Conservation (phyloP, 1,284 basidiomycete genomes). For the Sanguinoderma infundibulare region DNA sequence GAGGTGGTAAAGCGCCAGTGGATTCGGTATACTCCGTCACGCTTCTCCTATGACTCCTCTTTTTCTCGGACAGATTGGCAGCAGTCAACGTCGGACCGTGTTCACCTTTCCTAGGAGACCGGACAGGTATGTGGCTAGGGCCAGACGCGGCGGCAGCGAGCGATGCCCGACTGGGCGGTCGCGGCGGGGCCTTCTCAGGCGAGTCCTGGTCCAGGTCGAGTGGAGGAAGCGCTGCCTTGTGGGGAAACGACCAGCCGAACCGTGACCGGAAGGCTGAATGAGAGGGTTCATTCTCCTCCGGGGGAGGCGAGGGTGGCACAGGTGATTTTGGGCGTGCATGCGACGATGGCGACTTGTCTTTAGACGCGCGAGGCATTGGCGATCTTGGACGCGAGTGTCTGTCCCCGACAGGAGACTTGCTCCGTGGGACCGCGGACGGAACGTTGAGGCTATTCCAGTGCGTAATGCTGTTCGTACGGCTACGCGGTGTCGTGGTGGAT, state of each 20-base stretch:
- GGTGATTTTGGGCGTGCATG: constrained; percentile 18
- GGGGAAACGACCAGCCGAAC: constrained; percentile 49
- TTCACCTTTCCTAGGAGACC: constrained; percentile 35
- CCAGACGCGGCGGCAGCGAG: constrained; percentile 9
- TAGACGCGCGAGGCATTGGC: constrained; percentile 22
- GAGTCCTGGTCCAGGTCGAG: constrained; percentile 43
- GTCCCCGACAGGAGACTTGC: constrained; percentile 17
- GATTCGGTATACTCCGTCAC: constrained; percentile 37
- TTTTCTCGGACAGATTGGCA: constrained; percentile 14
- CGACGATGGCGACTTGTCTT: constrained; percentile 12
- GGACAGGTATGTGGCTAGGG: constrained; percentile 50
- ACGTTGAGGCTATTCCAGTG: constrained; percentile 5
- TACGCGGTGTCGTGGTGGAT: constrained; percentile 6
- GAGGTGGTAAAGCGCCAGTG: constrained; percentile 32
- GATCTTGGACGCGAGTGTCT: constrained; percentile 25
- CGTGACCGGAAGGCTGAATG: constrained; percentile 33
- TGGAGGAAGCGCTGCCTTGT: constrained; percentile 39
- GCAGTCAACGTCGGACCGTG: constrained; percentile 6
- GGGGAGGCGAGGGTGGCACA: not conserved
- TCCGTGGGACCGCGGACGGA: constrained; percentile 3
- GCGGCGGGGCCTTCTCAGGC: constrained; percentile 32
- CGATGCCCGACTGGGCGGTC: constrained; percentile 32
- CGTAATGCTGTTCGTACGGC: constrained; percentile 12
- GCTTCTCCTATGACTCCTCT: constrained; percentile 35
- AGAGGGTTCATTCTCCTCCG: constrained; percentile 10